Conservation (phyloP, 495 filamentous ascomycete genomes). For the Lophiotrema nucula region DNA sequence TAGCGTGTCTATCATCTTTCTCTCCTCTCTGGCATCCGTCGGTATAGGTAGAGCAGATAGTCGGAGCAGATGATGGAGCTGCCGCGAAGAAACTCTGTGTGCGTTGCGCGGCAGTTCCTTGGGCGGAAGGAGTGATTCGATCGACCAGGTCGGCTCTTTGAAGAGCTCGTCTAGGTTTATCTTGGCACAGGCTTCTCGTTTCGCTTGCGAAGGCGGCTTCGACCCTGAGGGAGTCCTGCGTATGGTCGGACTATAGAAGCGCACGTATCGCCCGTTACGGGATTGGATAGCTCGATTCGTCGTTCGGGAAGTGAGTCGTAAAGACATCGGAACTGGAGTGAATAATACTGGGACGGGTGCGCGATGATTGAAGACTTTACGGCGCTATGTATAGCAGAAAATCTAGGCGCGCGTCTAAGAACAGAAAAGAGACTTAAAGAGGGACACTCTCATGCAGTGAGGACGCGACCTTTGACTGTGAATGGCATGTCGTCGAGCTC, state of each 20-base stretch:
- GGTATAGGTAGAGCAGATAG: conserved; percentile 86
- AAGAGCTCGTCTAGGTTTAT: conserved; percentile 54
- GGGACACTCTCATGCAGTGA: too few relatives aligned
- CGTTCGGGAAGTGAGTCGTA: too few relatives aligned
- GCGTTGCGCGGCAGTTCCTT: conserved; percentile 38
- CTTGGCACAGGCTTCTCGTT: not conserved
- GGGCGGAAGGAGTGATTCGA: conserved; percentile 68
- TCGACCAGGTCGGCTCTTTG: conserved; percentile 78
- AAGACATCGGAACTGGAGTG: too few relatives aligned
- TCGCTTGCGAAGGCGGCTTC: too few relatives aligned
- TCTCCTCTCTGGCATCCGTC: conserved; percentile 54
- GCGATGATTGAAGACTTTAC: too few relatives aligned
- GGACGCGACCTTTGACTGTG: not conserved
- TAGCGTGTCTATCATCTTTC: conserved; percentile 67
- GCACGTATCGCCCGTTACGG: too few relatives aligned
- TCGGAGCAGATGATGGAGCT: conserved; percentile 81
- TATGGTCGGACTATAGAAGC: not conserved
- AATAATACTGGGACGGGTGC: too few relatives aligned
- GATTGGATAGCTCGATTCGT: too few relatives aligned
- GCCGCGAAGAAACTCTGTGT: conserved; percentile 48
- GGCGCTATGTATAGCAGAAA: too few relatives aligned
- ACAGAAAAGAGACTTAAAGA: too few relatives aligned
- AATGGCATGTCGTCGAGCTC: conserved; percentile 23
- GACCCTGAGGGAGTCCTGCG: not conserved
- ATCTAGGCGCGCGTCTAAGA: too few relatives aligned